These are phyloP conservation scores for Hyphopichia khmerensis DNA, from an alignment of 1,139 yeast species.

Conservation along the genomic window DNA sequence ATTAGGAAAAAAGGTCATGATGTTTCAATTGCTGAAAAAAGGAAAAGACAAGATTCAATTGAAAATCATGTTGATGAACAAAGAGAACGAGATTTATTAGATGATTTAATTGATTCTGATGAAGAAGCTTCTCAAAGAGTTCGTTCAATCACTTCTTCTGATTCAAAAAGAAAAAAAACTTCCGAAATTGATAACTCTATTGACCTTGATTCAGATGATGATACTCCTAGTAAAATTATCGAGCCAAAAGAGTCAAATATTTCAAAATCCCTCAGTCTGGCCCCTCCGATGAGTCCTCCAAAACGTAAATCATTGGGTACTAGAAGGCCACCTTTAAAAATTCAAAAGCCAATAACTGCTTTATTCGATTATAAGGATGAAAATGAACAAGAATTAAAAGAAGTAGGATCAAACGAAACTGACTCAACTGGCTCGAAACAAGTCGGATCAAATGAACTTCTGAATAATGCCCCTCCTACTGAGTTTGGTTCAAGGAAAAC, in stretches of 20 bases:
- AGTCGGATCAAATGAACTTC: neutral
- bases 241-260: neutral
- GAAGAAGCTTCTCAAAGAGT: conserved; percentile 5
- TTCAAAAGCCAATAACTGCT: conserved; percentile 3
- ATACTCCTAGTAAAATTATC: neutral
- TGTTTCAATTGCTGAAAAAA: conserved; percentile 3
- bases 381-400: no score
- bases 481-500: no score
- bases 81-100: neutral
- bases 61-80: conserved; percentile 3
- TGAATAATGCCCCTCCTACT: no score
- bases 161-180: neutral
- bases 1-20: conserved; percentile 30
- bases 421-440: neutral
- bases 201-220: neutral
- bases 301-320: neutral
- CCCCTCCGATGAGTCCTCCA: neutral
- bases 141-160: conserved; percentile 1
- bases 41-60: neutral
- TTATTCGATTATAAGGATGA: conserved; percentile 2
- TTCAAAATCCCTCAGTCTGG: neutral
- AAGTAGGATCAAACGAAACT: no score
- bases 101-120: conserved; percentile 3
- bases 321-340: neutral
- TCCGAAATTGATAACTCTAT: neutral